Base-by-base conservation (phyloP, 2,329 filamentous ascomycete genomes). In the Aureobasidium sp. region DNA sequence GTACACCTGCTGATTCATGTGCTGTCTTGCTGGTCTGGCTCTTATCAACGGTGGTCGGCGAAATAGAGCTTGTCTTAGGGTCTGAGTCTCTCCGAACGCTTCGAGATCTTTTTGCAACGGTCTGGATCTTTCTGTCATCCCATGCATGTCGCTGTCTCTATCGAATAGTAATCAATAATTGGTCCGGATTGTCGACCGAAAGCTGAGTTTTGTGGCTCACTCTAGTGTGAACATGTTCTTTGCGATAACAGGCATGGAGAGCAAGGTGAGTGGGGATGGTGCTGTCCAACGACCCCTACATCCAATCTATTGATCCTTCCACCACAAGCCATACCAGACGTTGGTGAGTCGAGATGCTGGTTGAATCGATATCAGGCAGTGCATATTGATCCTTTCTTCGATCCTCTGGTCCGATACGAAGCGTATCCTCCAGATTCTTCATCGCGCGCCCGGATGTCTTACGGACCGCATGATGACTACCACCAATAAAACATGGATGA, bases 141-240 rank as follows among this genome's bases (percentile, higher is more conserved):
- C n/a, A 20, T 24, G 8, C 24, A 29, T 20, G 7, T 13, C 26
- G 37, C 51, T 55, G 51, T 32, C 36, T 55, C 27, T 55, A 43
- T 55, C 24, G 51, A 43, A 55, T 55, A 32, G 51, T 55, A 55
- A 55, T 55, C 36, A 43, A 41, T 34, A 53, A 41, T 43, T 7
- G 26, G 26, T 26, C 29, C 51, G 51, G 51, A 43, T 26, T 43
- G 51, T 55, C 26, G 24, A 29, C 51, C 51, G 37, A 43, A 26
- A 20, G 13, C 36, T 13, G 5, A 4, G 2, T 15, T 24, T 20
- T 43, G 26, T 32, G 41, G 41, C 8, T 43, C 5, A 1, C n/a
- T 12, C 8, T 24, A 24, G 41, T 24, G 9, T 20, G 51, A 55
- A 55, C 51, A 55, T 55, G 51, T 55, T 43, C 51, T 43, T 20